Evolutionary conservation across 495 filamentous ascomycete genomes (phyloP).

Genomic region (Lophium mytilinum): DNA sequence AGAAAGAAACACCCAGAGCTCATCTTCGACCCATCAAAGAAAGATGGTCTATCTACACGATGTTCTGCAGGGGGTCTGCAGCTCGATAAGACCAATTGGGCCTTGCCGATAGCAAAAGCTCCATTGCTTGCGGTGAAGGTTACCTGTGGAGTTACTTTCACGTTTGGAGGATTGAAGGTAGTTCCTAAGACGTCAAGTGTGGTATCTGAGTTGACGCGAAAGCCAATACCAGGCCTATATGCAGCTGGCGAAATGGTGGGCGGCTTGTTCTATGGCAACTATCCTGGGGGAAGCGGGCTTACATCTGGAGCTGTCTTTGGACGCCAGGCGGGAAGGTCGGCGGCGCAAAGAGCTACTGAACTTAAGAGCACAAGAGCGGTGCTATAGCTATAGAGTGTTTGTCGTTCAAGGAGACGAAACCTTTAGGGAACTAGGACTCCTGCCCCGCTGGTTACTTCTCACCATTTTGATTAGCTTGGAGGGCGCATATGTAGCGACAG

Average conservation of each 20-base stretch:
- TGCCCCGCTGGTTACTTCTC: too few species aligned
- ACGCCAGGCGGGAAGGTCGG: constrained; percentile 41
- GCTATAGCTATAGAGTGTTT: too few species aligned
- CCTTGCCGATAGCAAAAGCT: constrained; percentile 43
- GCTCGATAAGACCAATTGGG: constrained; percentile 57
- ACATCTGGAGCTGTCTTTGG: constrained; percentile 53
- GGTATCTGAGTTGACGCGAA: constrained; percentile 37
- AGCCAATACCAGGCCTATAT: constrained; percentile 44
- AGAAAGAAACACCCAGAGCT: constrained; percentile 33
- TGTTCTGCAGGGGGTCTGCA: constrained; percentile 29
- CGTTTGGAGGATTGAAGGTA: constrained; percentile 53
- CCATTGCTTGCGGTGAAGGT: constrained; percentile 55
- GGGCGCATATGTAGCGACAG: too few species aligned
- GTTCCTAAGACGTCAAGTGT: constrained; percentile 42
- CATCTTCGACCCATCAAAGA: constrained; percentile 47
- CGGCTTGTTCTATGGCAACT: constrained; percentile 55
- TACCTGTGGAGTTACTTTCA: constrained; percentile 55
- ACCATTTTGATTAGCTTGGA: too few species aligned
- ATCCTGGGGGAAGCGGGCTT: constrained; percentile 55
- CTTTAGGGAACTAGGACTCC: too few species aligned
- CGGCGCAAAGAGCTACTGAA: constrained; percentile 19
- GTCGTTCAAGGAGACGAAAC: too few species aligned
- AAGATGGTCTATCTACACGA: constrained; percentile 51
- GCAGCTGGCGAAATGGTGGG: constrained; percentile 57
- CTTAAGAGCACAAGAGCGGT: background rate